Evolutionary conservation across 805 yeast genomes (phyloP).

Genomic region (Candida broadrunensis): DNA sequence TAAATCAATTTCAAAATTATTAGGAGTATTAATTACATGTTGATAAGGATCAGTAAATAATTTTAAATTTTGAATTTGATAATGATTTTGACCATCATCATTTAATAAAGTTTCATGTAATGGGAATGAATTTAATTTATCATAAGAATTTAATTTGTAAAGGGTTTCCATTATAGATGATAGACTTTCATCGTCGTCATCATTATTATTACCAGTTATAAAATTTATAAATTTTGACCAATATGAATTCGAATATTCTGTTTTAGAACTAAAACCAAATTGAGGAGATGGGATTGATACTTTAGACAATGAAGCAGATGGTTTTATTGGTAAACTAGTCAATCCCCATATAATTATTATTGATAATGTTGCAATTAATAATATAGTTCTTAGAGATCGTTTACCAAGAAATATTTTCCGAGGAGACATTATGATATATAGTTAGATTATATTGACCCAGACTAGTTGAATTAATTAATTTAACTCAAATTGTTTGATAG

Average conservation of each 20-base stretch:
- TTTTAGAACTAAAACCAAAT: neutral
- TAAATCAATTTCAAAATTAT: constrained; percentile 9
- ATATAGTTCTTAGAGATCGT: too few species aligned
- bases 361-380: too few species aligned
- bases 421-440: too few species aligned
- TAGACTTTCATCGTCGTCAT: neutral
- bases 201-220: neutral
- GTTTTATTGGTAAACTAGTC: too few species aligned
- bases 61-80: constrained; percentile 5
- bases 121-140: constrained; percentile 7
- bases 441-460: too few species aligned
- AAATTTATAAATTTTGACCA: neutral
- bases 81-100: constrained; percentile 1
- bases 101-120: constrained; percentile 1
- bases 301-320: too few species aligned
- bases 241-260: neutral
- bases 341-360: too few species aligned
- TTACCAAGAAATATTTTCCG: too few species aligned
- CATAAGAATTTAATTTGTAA: constrained; percentile 1
- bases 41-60: constrained; percentile 17
- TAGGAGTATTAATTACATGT: constrained; percentile 4
- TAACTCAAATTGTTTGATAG: too few species aligned
- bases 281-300: neutral
- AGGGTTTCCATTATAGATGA: constrained; percentile 1
- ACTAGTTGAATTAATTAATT: too few species aligned